Conservation (phyloP, 495 filamentous ascomycete species). For the Penicillium fimorum region DNA sequence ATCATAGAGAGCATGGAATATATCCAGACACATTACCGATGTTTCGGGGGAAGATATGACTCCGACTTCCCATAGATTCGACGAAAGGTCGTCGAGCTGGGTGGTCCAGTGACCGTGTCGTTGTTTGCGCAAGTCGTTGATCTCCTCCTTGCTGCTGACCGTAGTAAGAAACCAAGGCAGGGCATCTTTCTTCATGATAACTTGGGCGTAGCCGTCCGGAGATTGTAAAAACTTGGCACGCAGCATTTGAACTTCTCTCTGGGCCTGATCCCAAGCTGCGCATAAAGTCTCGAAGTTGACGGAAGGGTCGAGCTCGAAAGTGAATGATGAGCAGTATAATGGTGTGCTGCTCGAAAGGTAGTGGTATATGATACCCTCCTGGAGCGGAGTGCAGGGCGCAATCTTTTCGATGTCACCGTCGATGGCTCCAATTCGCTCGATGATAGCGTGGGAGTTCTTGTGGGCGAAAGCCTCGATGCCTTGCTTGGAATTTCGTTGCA, state of each 20-base stretch:
- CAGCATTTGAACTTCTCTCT: conserved; percentile 54
- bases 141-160: conserved; percentile 21
- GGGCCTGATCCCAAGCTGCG: conserved; percentile 50
- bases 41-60: conserved; percentile 32
- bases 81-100: conserved; percentile 26
- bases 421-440: conserved; percentile 43
- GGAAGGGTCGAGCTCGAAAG: conserved; percentile 46
- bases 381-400: conserved; percentile 73
- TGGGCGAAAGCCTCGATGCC: conserved; percentile 57
- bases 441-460: conserved; percentile 47
- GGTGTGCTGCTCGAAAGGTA: conserved; percentile 52
- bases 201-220: conserved; percentile 69
- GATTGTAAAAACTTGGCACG: conserved; percentile 65
- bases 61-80: conserved; percentile 44
- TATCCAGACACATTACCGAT: conserved; percentile 54
- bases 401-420: conserved; percentile 61
- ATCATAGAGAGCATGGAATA: conserved; percentile 90
- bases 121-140: conserved; percentile 28
- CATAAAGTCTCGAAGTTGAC: conserved; percentile 45
- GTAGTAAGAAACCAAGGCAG: conserved; percentile 49
- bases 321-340: conserved; percentile 72
- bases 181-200: conserved; percentile 47
- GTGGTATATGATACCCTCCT: conserved; percentile 75
- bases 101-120: conserved; percentile 43
- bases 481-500: conserved; percentile 49